Percentiles rank a stretch among this genome's conserved stretches.
Conservation (phyloP, 1,139 yeast genomes). For the Candida sojae region DNA sequence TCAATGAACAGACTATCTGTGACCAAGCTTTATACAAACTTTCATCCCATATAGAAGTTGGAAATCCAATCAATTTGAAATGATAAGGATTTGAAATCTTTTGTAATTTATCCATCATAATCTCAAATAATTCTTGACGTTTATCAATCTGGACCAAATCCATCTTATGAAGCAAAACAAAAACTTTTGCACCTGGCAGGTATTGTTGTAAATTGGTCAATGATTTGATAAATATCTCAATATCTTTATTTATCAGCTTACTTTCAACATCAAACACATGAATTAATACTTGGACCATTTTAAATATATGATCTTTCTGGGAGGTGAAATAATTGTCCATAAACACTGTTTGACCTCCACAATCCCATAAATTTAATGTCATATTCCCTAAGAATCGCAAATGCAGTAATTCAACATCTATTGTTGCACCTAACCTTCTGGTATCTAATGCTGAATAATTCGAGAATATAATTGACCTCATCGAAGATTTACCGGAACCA, state of each 20-base stretch:
- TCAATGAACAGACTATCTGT: constrained; percentile 88
- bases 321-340: constrained; percentile 92
- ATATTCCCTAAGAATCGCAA: constrained; percentile 88
- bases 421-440: constrained; percentile 92
- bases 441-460: constrained; percentile 98
- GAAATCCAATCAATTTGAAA: constrained; percentile 82
- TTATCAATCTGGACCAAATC: constrained; percentile 89
- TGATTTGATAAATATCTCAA: constrained; percentile 86
- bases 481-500: constrained; percentile 96
- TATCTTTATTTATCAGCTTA: constrained; percentile 88
- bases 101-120: constrained; percentile 82
- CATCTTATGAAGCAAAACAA: constrained; percentile 93
- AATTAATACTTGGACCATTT: constrained; percentile 95
- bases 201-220: constrained; percentile 79
- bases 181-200: constrained; percentile 90
- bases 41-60: constrained; percentile 98
- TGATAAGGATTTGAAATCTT: constrained; percentile 78
- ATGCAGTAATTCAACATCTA: constrained; percentile 97
- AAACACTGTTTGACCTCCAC: constrained; percentile 97
- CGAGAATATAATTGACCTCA: constrained; percentile 93
- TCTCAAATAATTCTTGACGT: constrained; percentile 76
- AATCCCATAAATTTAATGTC: constrained; percentile 96
- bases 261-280: constrained; percentile 97
- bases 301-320: constrained; percentile 88
- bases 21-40: constrained; percentile 97